phyloP scores from a whole-genome alignment of 1,284 basidiomycete species.

The Melanopsichium pennsylvanicum region DNA sequence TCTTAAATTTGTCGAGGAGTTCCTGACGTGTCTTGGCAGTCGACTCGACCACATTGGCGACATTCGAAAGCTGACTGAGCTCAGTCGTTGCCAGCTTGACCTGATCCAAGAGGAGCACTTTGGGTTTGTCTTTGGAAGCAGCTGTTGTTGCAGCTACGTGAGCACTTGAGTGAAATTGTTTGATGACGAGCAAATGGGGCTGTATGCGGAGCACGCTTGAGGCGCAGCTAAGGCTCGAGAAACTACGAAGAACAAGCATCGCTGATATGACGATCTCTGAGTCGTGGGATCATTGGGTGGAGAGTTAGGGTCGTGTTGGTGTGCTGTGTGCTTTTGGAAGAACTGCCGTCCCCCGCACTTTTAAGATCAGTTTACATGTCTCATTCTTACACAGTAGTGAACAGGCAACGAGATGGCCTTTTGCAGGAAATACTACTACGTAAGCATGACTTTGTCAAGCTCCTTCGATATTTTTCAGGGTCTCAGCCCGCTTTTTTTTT shows the following conservation, averaged over 20 bases:
- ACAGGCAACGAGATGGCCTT: too few species aligned
- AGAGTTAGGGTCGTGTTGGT: too few species aligned
- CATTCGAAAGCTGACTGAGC: slow-evolving; percentile 31
- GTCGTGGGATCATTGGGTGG: too few species aligned
- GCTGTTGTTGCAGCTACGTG: not conserved
- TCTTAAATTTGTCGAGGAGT: slow-evolving; percentile 36
- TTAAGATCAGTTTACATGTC: too few species aligned
- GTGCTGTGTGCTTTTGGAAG: too few species aligned
- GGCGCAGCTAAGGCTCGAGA: not conserved
- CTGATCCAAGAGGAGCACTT: slow-evolving; percentile 58
- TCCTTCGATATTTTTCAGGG: too few species aligned
- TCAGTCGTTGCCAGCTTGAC: slow-evolving; percentile 48
- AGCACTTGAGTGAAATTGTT: slow-evolving; percentile 10
- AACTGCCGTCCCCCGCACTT: not conserved
- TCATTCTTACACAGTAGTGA: too few species aligned
- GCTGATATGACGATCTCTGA: not conserved
- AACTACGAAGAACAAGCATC: slow-evolving; percentile 1
- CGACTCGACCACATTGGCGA: slow-evolving; percentile 40
- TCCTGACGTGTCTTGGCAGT: slow-evolving; percentile 34
- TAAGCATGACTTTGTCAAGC: slow-evolving; percentile 21
- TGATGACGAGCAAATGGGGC: not conserved
- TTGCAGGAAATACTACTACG: too few species aligned
- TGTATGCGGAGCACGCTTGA: not conserved
- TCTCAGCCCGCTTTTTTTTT: not conserved
- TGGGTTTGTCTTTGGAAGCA: slow-evolving; percentile 18